Base-by-base conservation (phyloP, 164 flowering plant species). In the Aristolochia californica region DNA sequence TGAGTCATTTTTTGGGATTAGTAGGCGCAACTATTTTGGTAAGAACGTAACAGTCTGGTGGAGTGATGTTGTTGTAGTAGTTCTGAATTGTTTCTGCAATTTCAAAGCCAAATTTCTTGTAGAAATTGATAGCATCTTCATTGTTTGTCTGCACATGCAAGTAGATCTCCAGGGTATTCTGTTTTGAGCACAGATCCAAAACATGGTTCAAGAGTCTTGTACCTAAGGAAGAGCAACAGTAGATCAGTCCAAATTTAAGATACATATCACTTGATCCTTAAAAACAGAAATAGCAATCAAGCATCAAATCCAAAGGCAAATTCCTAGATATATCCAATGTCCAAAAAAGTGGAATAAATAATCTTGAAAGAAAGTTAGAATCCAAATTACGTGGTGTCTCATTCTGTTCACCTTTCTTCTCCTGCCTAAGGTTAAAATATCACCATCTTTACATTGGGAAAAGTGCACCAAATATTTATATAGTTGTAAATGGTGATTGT, bases 141-240 rank as follows among this genome's bases (percentile, higher is more conserved):
- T 93, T 93, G 76, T 87, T 89, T 47, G 96, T 89, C 75, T 93
- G 99, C 62, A 93, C 97, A 53, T 93, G 99, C 80, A 93, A 75
- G 83, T 89, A 93, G 38, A 89, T 57, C 78, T 87, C 97, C 11
- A 83, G 58, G 43, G 85, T 79, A 64, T 79, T 83, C 67, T 83
- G 88, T 77, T 84, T 89, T 27, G 81, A 62, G 64, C 78, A 68
- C n/a, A 81, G 80, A 68, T 89, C 97, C 61, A 89, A 76, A 48
- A 83, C 90, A 75, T 93, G 97, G 61, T 78, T 89, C 80, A 93
- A 68, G 61, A 93, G 78, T 73, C 62, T 83, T 15, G 90, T 78
- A 63, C 99, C 99, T 93, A 81, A 26, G 26, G 27, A 23, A 50
- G 15, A 10, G 15, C 50, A 47, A 68, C 74, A 44, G 70, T 66